Evolutionary conservation across 2,329 filamentous ascomycete species (phyloP).

Genomic region (Hypoxylon sp.): DNA sequence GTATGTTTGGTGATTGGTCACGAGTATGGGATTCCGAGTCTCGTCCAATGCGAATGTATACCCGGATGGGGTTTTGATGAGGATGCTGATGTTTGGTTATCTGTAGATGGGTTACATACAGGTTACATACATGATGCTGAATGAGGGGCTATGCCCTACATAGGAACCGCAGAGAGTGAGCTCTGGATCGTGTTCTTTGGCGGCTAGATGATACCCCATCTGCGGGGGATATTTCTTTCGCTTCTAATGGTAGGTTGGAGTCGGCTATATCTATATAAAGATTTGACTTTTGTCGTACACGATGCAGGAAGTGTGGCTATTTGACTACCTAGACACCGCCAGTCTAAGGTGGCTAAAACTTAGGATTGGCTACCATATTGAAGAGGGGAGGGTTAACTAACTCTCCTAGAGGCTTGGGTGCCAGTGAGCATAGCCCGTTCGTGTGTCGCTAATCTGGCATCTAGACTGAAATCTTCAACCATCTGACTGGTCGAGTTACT

Average conservation of each 20-base stretch:
- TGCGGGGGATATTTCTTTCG: slow-evolving; percentile 7
- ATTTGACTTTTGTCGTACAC: slow-evolving; percentile 3
- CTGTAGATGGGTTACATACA: slow-evolving; percentile 8
- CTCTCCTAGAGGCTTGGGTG: neutral
- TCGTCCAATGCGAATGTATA: slow-evolving; percentile 1
- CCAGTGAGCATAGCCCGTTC: neutral
- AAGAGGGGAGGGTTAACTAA: slow-evolving; percentile 1
- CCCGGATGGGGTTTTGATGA: slow-evolving; percentile 13
- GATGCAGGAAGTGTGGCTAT: slow-evolving; percentile 5
- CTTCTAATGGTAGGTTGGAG: slow-evolving; percentile 4
- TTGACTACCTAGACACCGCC: slow-evolving; percentile 1
- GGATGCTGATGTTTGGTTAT: slow-evolving; percentile 4
- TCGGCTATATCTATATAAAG: slow-evolving; percentile 26
- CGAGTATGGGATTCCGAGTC: neutral
- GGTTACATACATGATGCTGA: slow-evolving; percentile 32
- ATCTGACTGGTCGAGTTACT: slow-evolving; percentile 11
- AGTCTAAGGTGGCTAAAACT: neutral
- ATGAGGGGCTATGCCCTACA: slow-evolving; percentile 34
- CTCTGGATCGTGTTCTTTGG: slow-evolving; percentile 19
- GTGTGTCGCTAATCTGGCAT: neutral
- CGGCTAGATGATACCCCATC: slow-evolving; percentile 20
- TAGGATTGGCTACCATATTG: neutral
- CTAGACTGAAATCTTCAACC: slow-evolving; percentile 5
- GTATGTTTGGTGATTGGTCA: slow-evolving; percentile 16
- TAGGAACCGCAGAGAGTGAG: slow-evolving; percentile 21